phyloP scores from a whole-genome alignment of 129 eudicot species.

The Escallonia herrerae region DNA sequence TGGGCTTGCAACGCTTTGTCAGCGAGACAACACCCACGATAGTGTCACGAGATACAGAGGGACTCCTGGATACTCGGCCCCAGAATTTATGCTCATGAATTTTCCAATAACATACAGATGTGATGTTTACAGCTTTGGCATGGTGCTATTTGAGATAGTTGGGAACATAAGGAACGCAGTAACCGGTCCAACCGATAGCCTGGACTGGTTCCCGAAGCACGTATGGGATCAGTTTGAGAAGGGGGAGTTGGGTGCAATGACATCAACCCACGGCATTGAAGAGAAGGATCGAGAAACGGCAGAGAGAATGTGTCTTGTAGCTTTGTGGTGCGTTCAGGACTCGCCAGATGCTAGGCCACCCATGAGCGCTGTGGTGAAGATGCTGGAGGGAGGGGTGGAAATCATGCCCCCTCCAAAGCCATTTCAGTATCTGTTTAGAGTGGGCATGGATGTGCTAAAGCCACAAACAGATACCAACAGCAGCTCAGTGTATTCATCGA shows the following conservation, averaged over 20 bases:
- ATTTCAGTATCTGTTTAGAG: constrained; percentile 17
- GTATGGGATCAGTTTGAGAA: neutral
- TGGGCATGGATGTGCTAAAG: constrained; percentile 3
- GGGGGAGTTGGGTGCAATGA: neutral
- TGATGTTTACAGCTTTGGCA: constrained; percentile 33
- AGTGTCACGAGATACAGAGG: constrained; percentile 22
- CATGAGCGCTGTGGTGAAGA: constrained; percentile 26
- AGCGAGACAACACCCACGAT: constrained; percentile 16
- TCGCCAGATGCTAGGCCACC: constrained; percentile 18
- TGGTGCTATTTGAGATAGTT: constrained; percentile 30
- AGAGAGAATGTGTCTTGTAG: constrained; percentile 23
- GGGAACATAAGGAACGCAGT: constrained; percentile 2
- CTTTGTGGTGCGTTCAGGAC: constrained; percentile 27
- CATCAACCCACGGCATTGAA: constrained; percentile 7
- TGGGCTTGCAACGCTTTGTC: constrained; percentile 30
- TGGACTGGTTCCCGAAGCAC: neutral
- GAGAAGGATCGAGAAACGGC: constrained; percentile 13
- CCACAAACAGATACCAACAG: neutral
- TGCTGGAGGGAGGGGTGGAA: constrained; percentile 26
- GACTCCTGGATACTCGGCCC: constrained; percentile 32
- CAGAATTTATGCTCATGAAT: constrained; percentile 21
- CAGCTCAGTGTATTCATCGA: neutral
- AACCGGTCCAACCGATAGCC: neutral
- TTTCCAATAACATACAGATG: constrained; percentile 28
- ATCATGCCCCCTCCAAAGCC: constrained; percentile 19